Evolutionary conservation across 768 basidiomycete genomes (phyloP), one percentile per base, ranked within the genome.

Genomic region (Leucosporidium yakuticum): DNA sequence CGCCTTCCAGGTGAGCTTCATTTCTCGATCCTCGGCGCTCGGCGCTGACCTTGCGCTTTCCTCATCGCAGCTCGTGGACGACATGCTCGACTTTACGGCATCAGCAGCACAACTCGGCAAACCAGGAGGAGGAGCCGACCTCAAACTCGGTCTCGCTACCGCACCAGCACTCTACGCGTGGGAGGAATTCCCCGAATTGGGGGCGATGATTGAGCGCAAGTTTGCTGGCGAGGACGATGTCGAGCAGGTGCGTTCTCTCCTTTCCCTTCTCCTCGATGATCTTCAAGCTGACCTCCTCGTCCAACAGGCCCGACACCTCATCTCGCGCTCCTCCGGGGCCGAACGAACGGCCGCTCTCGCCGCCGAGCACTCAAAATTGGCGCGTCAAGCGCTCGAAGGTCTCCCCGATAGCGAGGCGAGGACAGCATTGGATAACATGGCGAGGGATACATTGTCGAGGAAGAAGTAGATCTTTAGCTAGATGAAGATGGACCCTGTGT

Each of bases 1-100:
- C 69, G 91, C 93, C n/a, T 96, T 97, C 81, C 94, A 96, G 84
- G 92, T 92, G 70, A 63, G 82, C 78, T 14, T 48, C 50, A 32
- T 19, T 58, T 21, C 9, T 44, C 36, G 21, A n/a, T 5, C 54
- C 62, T 60, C 47, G 5, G n/a, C 17, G n/a, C 36, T 44, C 36
- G 4, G 39, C 53, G 50, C 50, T 51, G 50, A 51, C 50, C 39
- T 9, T 51, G 2, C 2, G 44, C 60, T 60, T 32, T 32, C 20
- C 53, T 50, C 36, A 15, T 55, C 31, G 15, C n/a, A 95, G 92
- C 87, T 99, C 15, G 88, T 98, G 58, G 96, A 99, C 77, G 96
- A 99, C 76, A 84, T 93, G 47, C 81, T 99, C 4, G 96, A 98
- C 80, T 98, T 91, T 76, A 89, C 93, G 59, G 85, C 88, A 0